phyloP scores from a whole-genome alignment of 2,329 filamentous ascomycete genomes.

The Aureobasidium lini region DNA sequence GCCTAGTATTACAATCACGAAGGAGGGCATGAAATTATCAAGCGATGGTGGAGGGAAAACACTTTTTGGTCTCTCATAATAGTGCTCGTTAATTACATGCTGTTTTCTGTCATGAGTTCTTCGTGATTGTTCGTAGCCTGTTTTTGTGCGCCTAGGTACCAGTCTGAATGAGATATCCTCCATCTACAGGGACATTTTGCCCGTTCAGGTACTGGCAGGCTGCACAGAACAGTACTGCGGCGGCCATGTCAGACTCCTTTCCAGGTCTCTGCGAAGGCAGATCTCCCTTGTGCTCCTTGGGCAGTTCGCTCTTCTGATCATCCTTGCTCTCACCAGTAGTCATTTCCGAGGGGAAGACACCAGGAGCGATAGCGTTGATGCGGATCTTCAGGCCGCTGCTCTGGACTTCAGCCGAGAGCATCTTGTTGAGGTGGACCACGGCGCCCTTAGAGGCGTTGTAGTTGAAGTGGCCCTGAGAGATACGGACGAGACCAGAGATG shows the following conservation, averaged over 20 bases:
- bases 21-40: neutral
- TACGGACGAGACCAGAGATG: slow-evolving; percentile 38
- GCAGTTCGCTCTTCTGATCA: slow-evolving; percentile 46
- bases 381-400: slow-evolving; percentile 40
- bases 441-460: slow-evolving; percentile 46
- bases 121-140: neutral
- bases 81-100: neutral
- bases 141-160: slow-evolving; percentile 18
- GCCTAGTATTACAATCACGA: neutral
- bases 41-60: neutral
- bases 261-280: slow-evolving; percentile 46
- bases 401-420: slow-evolving; percentile 47
- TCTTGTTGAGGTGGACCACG: slow-evolving; percentile 47
- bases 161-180: slow-evolving; percentile 42
- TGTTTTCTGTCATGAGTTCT: neutral
- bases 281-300: slow-evolving; percentile 36
- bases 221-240: slow-evolving; percentile 22
- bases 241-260: slow-evolving; percentile 49
- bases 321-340: slow-evolving; percentile 43
- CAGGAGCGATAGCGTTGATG: slow-evolving; percentile 51
- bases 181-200: slow-evolving; percentile 45
- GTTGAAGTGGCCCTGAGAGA: slow-evolving; percentile 37
- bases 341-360: slow-evolving; percentile 52
- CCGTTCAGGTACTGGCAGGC: slow-evolving; percentile 45
- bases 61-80: neutral